These are phyloP conservation scores for Lotus japonicus DNA, from an alignment of 306 rosid species.

Conservation along the genomic window DNA sequence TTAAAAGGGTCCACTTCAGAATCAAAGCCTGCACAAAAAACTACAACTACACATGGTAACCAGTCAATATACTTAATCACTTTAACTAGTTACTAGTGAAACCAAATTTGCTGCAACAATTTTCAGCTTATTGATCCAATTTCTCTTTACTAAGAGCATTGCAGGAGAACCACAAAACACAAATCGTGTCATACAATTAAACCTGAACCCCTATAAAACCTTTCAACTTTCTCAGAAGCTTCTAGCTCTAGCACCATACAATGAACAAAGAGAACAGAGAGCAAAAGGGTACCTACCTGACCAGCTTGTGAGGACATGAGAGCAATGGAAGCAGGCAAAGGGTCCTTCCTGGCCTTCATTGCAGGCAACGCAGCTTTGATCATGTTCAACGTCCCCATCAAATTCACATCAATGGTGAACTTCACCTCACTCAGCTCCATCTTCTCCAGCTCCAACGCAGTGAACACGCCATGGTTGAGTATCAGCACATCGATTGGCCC, in stretches of 20 bases:
- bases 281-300: constrained; percentile 62
- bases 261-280: not conserved
- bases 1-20: not conserved
- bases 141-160: not conserved
- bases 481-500: constrained; percentile 70
- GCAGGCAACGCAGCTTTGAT: constrained; percentile 78
- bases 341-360: constrained; percentile 50
- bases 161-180: too few species aligned
- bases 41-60: not conserved
- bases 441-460: constrained; percentile 63
- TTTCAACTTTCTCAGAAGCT: not conserved
- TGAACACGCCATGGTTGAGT: constrained; percentile 76
- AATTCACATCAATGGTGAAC: constrained; percentile 77
- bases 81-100: not conserved
- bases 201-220: too few species aligned
- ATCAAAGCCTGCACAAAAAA: not conserved
- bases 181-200: too few species aligned
- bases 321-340: constrained; percentile 67
- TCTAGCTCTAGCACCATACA: not conserved
- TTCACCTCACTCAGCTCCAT: constrained; percentile 68
- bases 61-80: not conserved
- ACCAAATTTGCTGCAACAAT: not conserved
- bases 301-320: constrained; percentile 91
- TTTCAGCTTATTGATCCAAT: not conserved
- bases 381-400: constrained; percentile 66